phyloP scores from a whole-genome alignment of 495 filamentous ascomycete species.

The Cercophora newfieldiana region DNA sequence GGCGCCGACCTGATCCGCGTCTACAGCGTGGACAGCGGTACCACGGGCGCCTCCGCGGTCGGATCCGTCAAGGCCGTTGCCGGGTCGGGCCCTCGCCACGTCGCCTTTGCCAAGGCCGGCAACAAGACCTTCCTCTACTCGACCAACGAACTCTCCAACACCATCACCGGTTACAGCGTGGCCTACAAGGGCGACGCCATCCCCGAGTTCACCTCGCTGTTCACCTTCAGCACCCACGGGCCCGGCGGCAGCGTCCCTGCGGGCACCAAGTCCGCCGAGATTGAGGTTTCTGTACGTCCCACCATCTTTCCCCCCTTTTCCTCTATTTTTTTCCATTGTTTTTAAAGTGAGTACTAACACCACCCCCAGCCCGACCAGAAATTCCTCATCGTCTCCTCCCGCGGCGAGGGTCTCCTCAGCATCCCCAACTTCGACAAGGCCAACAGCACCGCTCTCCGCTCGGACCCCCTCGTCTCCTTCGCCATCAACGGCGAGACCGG shows the following conservation, averaged over 20 bases:
- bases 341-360: constrained; percentile 1
- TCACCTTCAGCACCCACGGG: constrained; percentile 47
- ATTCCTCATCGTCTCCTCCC: constrained; percentile 63
- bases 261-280: constrained; percentile 57
- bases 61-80: constrained; percentile 35
- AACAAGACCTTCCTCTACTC: constrained; percentile 59
- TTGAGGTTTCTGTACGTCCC: constrained; percentile 54
- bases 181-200: constrained; percentile 49
- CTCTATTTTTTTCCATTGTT: neutral
- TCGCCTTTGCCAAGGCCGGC: constrained; percentile 54
- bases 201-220: constrained; percentile 41
- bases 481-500: constrained; percentile 52
- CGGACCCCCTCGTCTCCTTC: constrained; percentile 44
- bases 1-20: constrained; percentile 70
- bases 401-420: constrained; percentile 55
- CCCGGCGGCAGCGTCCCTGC: constrained; percentile 33
- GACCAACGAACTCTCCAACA: constrained; percentile 62
- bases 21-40: constrained; percentile 53
- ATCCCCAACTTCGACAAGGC: constrained; percentile 46
- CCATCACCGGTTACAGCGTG: constrained; percentile 57
- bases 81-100: constrained; percentile 70
- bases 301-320: neutral
- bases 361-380: constrained; percentile 52
- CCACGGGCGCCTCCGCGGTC: constrained; percentile 36
- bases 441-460: constrained; percentile 42